Evolutionary conservation across 805 yeast species (phyloP).

Genomic region (Zygoascus tannicola): DNA sequence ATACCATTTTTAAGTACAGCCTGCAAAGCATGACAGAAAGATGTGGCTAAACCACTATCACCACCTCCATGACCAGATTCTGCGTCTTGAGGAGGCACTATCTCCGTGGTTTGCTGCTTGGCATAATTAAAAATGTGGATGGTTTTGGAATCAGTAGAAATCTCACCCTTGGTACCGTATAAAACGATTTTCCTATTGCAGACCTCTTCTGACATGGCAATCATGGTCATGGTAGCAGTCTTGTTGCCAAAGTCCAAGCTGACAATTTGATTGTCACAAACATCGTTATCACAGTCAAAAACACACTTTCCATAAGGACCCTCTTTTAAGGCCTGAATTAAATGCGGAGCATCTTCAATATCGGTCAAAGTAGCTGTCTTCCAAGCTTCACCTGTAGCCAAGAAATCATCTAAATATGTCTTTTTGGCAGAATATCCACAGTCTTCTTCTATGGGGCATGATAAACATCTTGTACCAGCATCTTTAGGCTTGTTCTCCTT

Average conservation of each 20-base stretch:
- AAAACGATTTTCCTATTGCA: conserved; percentile 18
- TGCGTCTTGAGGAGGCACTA: conserved; percentile 12
- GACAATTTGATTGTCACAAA: conserved; percentile 21
- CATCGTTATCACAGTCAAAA: conserved; percentile 21
- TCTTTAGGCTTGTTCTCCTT: conserved; percentile 18
- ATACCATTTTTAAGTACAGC: conserved; percentile 11
- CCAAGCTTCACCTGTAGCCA: conserved; percentile 11
- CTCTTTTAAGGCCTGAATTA: conserved; percentile 14
- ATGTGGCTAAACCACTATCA: conserved; percentile 20
- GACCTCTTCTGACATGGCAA: conserved; percentile 19
- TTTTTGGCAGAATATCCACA: conserved; percentile 21
- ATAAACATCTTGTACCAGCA: conserved; percentile 16
- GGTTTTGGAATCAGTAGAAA: conserved; percentile 17
- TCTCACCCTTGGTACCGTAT: conserved; percentile 21
- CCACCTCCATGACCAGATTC: conserved; percentile 25
- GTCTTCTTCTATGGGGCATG: conserved; percentile 14
- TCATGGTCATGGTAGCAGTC: conserved; percentile 24
- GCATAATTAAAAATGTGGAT: conserved; percentile 18
- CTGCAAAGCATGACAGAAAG: conserved; percentile 18
- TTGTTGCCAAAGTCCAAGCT: conserved; percentile 18
- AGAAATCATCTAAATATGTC: conserved; percentile 15
- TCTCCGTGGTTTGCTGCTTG: conserved; percentile 9
- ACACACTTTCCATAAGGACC: conserved; percentile 22
- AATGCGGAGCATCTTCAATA: conserved; percentile 16
- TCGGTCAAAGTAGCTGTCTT: conserved; percentile 16